Evolutionary conservation across 805 yeast species (phyloP), one percentile per base, ranked within the genome.

Genomic region (Isabelozyma heimii): DNA sequence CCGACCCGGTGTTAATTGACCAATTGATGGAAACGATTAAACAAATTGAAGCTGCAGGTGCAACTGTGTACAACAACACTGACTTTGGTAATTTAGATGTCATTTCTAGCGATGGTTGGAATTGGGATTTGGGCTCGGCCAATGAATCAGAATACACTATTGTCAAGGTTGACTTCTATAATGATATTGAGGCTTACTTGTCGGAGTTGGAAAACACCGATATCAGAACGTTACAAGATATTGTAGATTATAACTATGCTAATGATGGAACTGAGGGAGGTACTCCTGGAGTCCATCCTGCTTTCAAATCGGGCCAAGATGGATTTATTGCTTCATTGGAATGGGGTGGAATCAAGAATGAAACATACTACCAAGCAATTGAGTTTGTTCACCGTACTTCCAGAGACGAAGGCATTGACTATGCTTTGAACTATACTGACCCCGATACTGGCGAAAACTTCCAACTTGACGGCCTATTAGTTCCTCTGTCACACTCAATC

Each of bases 71-170:
- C 46, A 62, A 62, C 50, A 63, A 60, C 49, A 63, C 66, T 8
- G 49, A 62, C 40, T 63, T 62, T 40, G 55, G 52, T 13, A 52
- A 59, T 41, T 51, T 52, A 15, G 62, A 61, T 39, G 64, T 60
- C 9, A 57, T 63, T 44, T 61, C 65, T 2, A 45, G 52, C 33
- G 53, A 58, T 33, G 67, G 67, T 12, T 62, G 67, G 67, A 50
- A 63, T 46, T 63, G 67, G 67, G 60, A 52, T 15, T 53, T 58
- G 37, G 67, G 66, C 39, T 38, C 55, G 3, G 53, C 48, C 2
- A 62, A 63, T 45, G 62, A 63, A 50, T 59, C 63, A 39, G 66
- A 63, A 51, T 63, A 58, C 44, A 61, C 67, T 4, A 58, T 63
- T 43, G 63, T 63, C 12, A 60, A 60, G 44, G 64, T 59, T 37